Evolutionary conservation across 106 monocot species (phyloP).

Genomic region (Cymbidium sinense): DNA sequence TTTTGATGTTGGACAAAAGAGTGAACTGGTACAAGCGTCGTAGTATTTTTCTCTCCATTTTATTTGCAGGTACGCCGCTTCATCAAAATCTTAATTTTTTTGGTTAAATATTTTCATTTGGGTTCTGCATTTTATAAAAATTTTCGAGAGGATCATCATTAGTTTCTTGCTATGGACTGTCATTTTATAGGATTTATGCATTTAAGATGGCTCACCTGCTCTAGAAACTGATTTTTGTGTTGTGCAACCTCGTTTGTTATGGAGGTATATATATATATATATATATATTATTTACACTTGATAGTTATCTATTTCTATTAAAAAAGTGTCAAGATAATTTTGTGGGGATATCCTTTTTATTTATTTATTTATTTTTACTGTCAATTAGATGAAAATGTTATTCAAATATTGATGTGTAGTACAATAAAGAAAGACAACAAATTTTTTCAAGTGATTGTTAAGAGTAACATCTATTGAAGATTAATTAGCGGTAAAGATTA

Average conservation of each 20-base stretch:
- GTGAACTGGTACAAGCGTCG: slow-evolving; percentile 7
- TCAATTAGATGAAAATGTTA: too few species aligned
- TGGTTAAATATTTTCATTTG: background rate
- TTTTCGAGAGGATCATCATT: background rate
- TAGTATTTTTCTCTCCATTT: background rate
- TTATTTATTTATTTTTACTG: too few species aligned
- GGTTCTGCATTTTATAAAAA: background rate
- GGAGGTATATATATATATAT: background rate
- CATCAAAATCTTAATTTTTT: background rate
- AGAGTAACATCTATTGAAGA: too few species aligned
- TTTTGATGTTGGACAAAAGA: slow-evolving; percentile 20
- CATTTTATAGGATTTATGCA: background rate
- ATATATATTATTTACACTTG: background rate
- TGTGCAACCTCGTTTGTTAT: too few species aligned
- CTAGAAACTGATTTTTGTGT: too few species aligned
- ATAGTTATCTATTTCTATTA: background rate
- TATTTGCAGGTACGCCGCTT: background rate
- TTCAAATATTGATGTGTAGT: too few species aligned
- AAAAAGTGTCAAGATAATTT: background rate
- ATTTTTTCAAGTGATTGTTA: too few species aligned
- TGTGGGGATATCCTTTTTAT: too few species aligned
- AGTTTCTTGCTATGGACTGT: background rate
- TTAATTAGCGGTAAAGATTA: too few species aligned
- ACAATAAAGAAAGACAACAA: too few species aligned
- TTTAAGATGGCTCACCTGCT: too few species aligned